Evolutionary conservation across 2,329 filamentous ascomycete species (phyloP).

Genomic region (Grosmannia clavigera): DNA sequence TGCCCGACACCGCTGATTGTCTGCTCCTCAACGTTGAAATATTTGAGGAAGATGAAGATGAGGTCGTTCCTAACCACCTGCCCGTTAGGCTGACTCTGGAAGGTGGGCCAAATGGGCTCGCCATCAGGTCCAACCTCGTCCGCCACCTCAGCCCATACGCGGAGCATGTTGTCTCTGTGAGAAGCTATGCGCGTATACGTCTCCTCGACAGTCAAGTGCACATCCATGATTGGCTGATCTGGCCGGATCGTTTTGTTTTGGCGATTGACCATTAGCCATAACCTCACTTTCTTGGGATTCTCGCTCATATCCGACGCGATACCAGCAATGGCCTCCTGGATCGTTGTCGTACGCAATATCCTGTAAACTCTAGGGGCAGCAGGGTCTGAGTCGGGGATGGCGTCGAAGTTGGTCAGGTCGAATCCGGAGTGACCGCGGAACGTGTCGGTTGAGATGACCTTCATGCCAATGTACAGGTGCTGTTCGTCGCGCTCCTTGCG

Average conservation of each 20-base stretch:
- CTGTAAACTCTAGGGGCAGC: slow-evolving; percentile 63
- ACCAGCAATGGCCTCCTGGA: slow-evolving; percentile 59
- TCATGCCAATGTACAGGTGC: slow-evolving; percentile 79
- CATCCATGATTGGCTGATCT: slow-evolving; percentile 72
- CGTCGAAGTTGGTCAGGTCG: slow-evolving; percentile 63
- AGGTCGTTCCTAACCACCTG: slow-evolving; percentile 45
- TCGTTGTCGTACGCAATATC: slow-evolving; percentile 59
- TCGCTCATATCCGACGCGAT: slow-evolving; percentile 59
- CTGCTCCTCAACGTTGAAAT: slow-evolving; percentile 73
- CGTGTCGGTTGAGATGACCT: slow-evolving; percentile 68
- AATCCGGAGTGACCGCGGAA: slow-evolving; percentile 75
- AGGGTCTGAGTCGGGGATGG: slow-evolving; percentile 40
- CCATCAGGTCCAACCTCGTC: slow-evolving; percentile 56
- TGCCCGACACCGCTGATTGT: slow-evolving; percentile 65
- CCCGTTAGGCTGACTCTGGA: slow-evolving; percentile 43
- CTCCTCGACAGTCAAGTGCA: slow-evolving; percentile 67
- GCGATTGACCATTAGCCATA: slow-evolving; percentile 97
- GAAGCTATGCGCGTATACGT: slow-evolving; percentile 38
- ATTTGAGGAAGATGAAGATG: slow-evolving; percentile 83
- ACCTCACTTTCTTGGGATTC: slow-evolving; percentile 58
- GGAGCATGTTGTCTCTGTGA: slow-evolving; percentile 58
- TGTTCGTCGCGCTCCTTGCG: slow-evolving; percentile 87
- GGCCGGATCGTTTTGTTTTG: slow-evolving; percentile 95
- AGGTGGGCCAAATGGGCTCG: slow-evolving; percentile 58
- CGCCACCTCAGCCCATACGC: slow-evolving; percentile 76